Evolutionary conservation across 306 rosid genomes (phyloP), one percentile per base, ranked within the genome.

Genomic region (Hylodesmum podocarpum): DNA sequence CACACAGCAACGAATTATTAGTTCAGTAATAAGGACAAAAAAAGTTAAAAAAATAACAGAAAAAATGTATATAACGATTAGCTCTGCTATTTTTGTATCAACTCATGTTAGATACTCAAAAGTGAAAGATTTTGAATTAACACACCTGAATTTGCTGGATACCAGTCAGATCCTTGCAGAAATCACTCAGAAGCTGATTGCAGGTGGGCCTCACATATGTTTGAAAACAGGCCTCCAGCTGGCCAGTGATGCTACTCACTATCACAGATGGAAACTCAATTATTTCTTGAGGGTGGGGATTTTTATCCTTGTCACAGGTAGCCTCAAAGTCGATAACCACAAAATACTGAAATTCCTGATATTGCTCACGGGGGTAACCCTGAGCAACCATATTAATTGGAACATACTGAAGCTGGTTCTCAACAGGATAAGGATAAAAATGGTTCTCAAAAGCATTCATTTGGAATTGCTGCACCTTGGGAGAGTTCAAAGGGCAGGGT

Each of bases 321-420:
- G 98, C 98, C 88, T 93, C 98, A 88, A 93, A 93, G 86, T 91
- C 98, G 81, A 93, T 89, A 75, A 93, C 98, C 88, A 93, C 98
- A 86, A 93, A 93, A 86, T 93, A 85, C 85, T 89, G 98, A 80
- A 93, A 93, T 75, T 93, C 97, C 83, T 93, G 98, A 84, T 72
- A 81, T 77, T 80, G 96, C 69, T 89, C 97, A 27, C 82, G 80
- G 2, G 90, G 90, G 74, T 82, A 83, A 78, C 89, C 90, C 67
- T 88, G 96, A 82, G 93, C 77, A 66, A 84, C 51, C 87, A 87
- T 88, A 76, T 88, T 85, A 80, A 87, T 41, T 70, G 96, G 98
- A 47, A 66, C 85, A 81, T 84, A 80, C 25, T 79, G 96, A 73
- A 87, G 84, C 19, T 73, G 92, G 67, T 86, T 88, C 82, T 88